phyloP scores from a whole-genome alignment of 306 rosid genomes.

The Quercus berberidifolia region DNA sequence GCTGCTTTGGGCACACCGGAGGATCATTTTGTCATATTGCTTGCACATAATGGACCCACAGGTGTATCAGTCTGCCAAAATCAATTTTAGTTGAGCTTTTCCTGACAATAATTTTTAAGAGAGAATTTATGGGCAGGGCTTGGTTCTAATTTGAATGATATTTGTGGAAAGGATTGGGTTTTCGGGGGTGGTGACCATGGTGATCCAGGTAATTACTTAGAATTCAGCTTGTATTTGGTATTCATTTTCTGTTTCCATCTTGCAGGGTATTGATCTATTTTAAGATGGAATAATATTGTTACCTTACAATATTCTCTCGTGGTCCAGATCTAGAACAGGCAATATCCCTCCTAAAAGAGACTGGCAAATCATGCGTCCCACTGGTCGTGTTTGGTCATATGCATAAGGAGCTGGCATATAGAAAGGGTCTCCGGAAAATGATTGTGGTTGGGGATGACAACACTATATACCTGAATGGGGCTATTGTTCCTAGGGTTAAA shows the following conservation, averaged over 20 bases:
- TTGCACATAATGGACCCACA: constrained; percentile 90
- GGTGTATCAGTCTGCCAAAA: constrained; percentile 36
- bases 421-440: constrained; percentile 79
- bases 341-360: constrained; percentile 54
- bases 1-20: constrained; percentile 62
- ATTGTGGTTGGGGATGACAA: constrained; percentile 52
- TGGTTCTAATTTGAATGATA: constrained; percentile 78
- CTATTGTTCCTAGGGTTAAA: constrained; percentile 76
- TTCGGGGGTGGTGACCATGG: constrained; percentile 71
- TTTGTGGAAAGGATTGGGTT: constrained; percentile 94
- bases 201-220: constrained; percentile 63
- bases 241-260: background rate
- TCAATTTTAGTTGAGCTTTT: background rate
- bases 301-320: constrained; percentile 14
- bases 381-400: constrained; percentile 87
- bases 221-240: constrained; percentile 3
- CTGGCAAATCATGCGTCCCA: constrained; percentile 37
- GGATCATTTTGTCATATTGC: constrained; percentile 58
- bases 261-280: background rate
- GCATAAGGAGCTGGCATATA: constrained; percentile 74
- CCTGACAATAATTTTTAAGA: constrained; percentile 12
- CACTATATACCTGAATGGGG: constrained; percentile 78
- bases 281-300: constrained; percentile 15
- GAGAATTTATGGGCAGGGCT: constrained; percentile 53
- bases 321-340: constrained; percentile 59